These are phyloP conservation scores for Fusarium chaquense DNA, from an alignment of 2,329 filamentous ascomycete species.

Conservation along the genomic window DNA sequence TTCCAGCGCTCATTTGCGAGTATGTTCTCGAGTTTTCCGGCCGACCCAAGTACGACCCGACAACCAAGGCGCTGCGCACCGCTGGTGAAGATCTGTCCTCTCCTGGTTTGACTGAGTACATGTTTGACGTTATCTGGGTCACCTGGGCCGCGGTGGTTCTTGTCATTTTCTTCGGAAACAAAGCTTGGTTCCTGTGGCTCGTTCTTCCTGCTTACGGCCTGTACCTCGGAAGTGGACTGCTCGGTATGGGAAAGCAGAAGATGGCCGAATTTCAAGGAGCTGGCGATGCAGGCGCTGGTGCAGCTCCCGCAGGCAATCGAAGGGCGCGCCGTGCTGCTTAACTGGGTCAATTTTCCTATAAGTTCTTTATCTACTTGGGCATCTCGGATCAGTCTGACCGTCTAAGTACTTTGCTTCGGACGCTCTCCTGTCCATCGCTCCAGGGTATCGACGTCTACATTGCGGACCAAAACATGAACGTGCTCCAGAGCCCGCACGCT, in stretches of 20 bases:
- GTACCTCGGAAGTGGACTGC: conserved; percentile 66
- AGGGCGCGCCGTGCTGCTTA: conserved; percentile 67
- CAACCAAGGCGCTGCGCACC: conserved; percentile 74
- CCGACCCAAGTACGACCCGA: conserved; percentile 77
- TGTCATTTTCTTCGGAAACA: conserved; percentile 84
- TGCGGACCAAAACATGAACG: conserved; percentile 79
- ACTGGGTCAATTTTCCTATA: conserved; percentile 23
- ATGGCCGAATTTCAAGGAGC: conserved; percentile 62
- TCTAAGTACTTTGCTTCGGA: conserved; percentile 52
- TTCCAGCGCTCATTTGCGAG: conserved; percentile 82
- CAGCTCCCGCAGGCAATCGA: conserved; percentile 61
- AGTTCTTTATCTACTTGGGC: conserved; percentile 12
- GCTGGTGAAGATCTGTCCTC: conserved; percentile 90
- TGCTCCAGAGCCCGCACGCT: conserved; percentile 90
- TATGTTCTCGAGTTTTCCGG: conserved; percentile 87
- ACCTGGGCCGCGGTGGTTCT: conserved; percentile 82
- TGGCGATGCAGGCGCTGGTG: conserved; percentile 50
- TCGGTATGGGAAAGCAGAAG: conserved; percentile 65
- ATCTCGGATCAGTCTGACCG: neutral
- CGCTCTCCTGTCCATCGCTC: conserved; percentile 65
- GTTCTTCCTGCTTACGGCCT: conserved; percentile 67
- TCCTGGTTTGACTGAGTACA: conserved; percentile 92
- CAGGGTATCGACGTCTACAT: conserved; percentile 64
- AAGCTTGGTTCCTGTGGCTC: conserved; percentile 71
- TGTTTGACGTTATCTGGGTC: conserved; percentile 97